Conservation (phyloP, 176 grass and related monocot genomes). For the Oropetium thomaeum region DNA sequence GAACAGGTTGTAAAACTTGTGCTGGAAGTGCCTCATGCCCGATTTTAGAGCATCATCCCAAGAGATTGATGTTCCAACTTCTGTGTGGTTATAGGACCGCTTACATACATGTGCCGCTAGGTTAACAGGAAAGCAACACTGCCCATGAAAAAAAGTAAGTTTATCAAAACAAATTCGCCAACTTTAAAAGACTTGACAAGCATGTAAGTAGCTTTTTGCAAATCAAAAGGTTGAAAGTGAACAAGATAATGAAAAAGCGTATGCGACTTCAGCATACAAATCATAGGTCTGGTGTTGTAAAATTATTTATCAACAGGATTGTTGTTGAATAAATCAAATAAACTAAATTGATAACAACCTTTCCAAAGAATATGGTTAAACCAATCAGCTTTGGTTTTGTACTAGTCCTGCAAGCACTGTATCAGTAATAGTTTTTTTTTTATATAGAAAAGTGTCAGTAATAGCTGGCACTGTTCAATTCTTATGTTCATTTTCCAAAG, state of each 20-base stretch:
- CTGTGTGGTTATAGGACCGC: conserved; percentile 62
- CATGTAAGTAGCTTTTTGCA: background rate
- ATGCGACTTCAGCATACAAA: conserved; percentile 9
- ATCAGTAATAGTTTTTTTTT: background rate
- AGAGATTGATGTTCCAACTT: conserved; percentile 62
- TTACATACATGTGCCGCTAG: conserved; percentile 55
- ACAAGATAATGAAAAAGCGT: conserved; percentile 11
- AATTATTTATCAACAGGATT: conserved; percentile 21
- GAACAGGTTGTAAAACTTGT: conserved; percentile 91
- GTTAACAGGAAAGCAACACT: conserved; percentile 94
- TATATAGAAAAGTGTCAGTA: too few relatives aligned
- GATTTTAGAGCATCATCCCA: conserved; percentile 71
- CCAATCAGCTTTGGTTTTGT: background rate
- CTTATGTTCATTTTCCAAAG: background rate
- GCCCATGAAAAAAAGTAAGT: conserved; percentile 8
- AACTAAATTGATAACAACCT: background rate
- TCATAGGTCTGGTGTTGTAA: too few relatives aligned
- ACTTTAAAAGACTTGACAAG: background rate
- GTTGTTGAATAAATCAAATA: conserved; percentile 11
- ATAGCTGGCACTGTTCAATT: background rate
- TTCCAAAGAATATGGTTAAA: background rate
- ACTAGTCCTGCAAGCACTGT: background rate
- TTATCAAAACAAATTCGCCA: conserved; percentile 2
- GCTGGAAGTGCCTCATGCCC: conserved; percentile 70
- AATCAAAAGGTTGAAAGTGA: background rate